Percentiles rank a stretch among this genome's conserved stretches.
These are phyloP conservation scores for Trypanosoma scelopori DNA, from an alignment of 208 protist species.

Conservation along the genomic window DNA sequence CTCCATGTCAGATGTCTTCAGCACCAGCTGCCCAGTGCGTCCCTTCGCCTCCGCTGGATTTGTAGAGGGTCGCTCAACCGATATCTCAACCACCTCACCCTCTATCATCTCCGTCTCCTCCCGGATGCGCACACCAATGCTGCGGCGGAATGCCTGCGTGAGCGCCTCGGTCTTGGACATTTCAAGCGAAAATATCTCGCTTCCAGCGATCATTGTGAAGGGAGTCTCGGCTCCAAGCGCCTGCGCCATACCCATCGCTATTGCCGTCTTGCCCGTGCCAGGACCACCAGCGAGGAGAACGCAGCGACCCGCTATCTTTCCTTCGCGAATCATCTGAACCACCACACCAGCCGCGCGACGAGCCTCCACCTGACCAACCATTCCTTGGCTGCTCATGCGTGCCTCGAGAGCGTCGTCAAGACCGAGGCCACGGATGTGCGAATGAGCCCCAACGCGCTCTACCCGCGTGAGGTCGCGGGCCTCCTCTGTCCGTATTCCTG, in stretches of 20 bases:
- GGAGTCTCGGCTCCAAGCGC: conserved; percentile 97
- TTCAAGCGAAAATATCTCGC: conserved; percentile 99
- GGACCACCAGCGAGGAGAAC: conserved; percentile 99
- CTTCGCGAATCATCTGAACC: conserved; percentile 98
- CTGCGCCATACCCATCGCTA: conserved; percentile 99
- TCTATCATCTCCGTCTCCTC: conserved; percentile 99
- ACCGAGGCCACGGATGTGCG: conserved; percentile 99
- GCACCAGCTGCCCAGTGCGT: conserved; percentile 98
- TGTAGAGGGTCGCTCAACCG: conserved; percentile 96
- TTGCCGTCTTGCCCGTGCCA: conserved; percentile 98
- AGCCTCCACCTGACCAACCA: conserved; percentile 98
- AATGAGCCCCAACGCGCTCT: conserved; percentile 98
- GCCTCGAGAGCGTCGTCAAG: conserved; percentile 98
- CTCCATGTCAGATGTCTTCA: conserved; percentile 99
- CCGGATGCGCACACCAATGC: conserved; percentile 99
- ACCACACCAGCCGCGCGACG: conserved; percentile 90
- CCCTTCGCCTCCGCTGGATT: conserved; percentile 86
- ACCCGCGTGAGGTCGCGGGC: conserved; percentile 96
- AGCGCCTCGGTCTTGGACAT: conserved; percentile 99
- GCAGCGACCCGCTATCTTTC: conserved; percentile 99
- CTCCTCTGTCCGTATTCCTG: conserved; percentile 87
- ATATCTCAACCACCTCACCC: conserved; percentile 99
- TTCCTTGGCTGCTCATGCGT: conserved; percentile 93
- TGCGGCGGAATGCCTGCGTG: conserved; percentile 98
- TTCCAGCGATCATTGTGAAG: conserved; percentile 99